Conservation (phyloP, 2,329 filamentous ascomycete species). For the Coniochaeta prunicola region DNA sequence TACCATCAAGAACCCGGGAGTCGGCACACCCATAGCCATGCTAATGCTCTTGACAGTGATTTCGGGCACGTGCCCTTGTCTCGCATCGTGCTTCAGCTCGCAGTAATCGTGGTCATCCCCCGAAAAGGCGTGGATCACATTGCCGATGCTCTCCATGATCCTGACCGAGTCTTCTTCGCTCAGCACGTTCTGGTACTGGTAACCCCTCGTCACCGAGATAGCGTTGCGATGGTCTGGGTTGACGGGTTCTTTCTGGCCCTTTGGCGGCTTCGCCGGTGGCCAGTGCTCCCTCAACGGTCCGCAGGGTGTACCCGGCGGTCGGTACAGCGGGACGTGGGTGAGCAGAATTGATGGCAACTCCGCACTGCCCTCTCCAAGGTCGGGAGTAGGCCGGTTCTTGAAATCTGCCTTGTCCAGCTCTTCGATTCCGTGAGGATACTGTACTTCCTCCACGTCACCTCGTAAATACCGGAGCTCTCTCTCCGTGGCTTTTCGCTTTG, state of each 20-base stretch:
- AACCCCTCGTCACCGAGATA: conserved; percentile 69
- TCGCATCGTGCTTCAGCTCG: conserved; percentile 70
- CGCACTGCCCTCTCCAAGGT: conserved; percentile 34
- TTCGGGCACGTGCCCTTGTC: conserved; percentile 61
- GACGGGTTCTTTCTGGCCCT: conserved; percentile 46
- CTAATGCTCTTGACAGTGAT: conserved; percentile 94
- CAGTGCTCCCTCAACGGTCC: conserved; percentile 79
- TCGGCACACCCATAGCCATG: conserved; percentile 92
- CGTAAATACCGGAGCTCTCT: conserved; percentile 61
- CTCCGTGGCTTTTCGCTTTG: conserved; percentile 61
- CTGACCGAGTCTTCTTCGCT: conserved; percentile 67
- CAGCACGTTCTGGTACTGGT: conserved; percentile 96
- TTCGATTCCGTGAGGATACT: conserved; percentile 52
- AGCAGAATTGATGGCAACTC: conserved; percentile 84
- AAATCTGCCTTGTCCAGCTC: conserved; percentile 44
- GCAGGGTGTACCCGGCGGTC: conserved; percentile 75
- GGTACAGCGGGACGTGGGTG: conserved; percentile 85
- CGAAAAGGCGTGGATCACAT: conserved; percentile 81
- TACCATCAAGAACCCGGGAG: conserved; percentile 78
- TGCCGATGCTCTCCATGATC: conserved; percentile 70
- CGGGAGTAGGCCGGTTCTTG: conserved; percentile 28
- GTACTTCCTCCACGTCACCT: conserved; percentile 48
- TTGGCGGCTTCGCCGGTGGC: conserved; percentile 59
- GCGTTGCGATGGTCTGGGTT: conserved; percentile 66
- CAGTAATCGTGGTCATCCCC: conserved; percentile 99